These are phyloP conservation scores for Mycena capillaripes DNA, from an alignment of 768 basidiomycete genomes.

Conservation along the genomic window DNA sequence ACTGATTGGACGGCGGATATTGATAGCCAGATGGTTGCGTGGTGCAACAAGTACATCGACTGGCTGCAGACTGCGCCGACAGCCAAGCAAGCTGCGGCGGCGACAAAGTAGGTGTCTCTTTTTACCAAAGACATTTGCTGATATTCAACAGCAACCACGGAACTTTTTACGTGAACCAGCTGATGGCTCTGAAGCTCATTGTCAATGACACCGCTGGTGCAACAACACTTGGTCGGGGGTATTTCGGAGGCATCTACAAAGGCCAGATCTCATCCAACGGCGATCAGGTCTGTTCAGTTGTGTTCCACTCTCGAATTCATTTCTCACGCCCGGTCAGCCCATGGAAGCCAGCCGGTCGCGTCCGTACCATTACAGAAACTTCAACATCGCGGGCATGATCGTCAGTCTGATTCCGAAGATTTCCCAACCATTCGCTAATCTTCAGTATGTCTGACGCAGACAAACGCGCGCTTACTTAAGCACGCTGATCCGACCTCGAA, in stretches of 20 bases:
- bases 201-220: constrained; percentile 66
- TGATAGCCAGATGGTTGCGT: constrained; percentile 62
- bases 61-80: constrained; percentile 69
- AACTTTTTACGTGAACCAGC: constrained; percentile 73
- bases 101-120: constrained; percentile 60
- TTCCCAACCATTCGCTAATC: not conserved
- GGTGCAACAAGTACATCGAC: constrained; percentile 65
- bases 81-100: constrained; percentile 59
- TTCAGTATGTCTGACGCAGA: constrained; percentile 48
- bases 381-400: constrained; percentile 79
- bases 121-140: not conserved
- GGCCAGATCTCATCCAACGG: constrained; percentile 68
- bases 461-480: constrained; percentile 67
- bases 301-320: not conserved
- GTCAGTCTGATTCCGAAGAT: constrained; percentile 49
- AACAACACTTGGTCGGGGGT: constrained; percentile 57
- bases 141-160: constrained; percentile 70
- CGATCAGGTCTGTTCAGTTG: constrained; percentile 59
- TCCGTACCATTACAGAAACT: constrained; percentile 78
- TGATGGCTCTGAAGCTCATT: constrained; percentile 69
- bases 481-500: constrained; percentile 58
- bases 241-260: constrained; percentile 65
- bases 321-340: constrained; percentile 53
- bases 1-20: constrained; percentile 69
- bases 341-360: constrained; percentile 71